Percentiles rank a stretch among this genome's conserved stretches.
These are phyloP conservation scores for Thymus mandschuricus DNA, from an alignment of 257 asterid species.

Conservation along the genomic window DNA sequence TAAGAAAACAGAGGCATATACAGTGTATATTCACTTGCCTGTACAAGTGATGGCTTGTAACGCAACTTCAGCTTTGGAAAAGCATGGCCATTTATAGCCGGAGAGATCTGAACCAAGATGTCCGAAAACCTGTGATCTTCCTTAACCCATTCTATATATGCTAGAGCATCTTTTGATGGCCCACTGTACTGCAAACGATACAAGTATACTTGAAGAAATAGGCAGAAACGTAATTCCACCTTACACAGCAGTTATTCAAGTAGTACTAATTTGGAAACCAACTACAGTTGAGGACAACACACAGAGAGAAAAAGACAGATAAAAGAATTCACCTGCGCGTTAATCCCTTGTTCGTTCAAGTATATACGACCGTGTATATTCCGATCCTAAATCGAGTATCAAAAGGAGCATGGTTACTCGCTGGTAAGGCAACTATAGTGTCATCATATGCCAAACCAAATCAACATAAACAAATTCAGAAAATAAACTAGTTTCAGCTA, in stretches of 20 bases:
- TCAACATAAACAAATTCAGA: conserved; percentile 1
- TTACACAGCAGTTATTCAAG: neutral
- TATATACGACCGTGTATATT: conserved; percentile 88
- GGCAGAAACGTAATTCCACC: neutral
- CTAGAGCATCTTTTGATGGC: conserved; percentile 80
- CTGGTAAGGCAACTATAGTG: neutral
- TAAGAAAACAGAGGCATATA: neutral
- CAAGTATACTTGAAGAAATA: conserved; percentile 21
- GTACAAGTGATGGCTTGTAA: conserved; percentile 97
- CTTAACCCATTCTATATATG: conserved; percentile 82
- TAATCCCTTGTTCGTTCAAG: conserved; percentile 92
- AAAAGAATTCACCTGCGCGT: conserved; percentile 74
- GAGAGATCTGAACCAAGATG: conserved; percentile 79
- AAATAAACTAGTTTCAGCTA: neutral
- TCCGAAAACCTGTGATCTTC: conserved; percentile 76
- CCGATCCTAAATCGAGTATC: conserved; percentile 65
- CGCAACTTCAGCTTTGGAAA: conserved; percentile 93
- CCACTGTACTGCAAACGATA: conserved; percentile 90
- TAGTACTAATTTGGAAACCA: neutral
- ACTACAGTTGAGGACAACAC: neutral
- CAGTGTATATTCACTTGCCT: conserved; percentile 52
- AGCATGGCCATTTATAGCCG: conserved; percentile 73
- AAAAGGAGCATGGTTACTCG: conserved; percentile 24
- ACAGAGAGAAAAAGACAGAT: conserved; percentile 2
- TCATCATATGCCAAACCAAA: conserved; percentile 8